A percentile compares a stretch with the other conserved stretches of the same genome.
Evolutionary conservation across 1,139 yeast genomes (phyloP).

Genomic region (Candida sp.): DNA sequence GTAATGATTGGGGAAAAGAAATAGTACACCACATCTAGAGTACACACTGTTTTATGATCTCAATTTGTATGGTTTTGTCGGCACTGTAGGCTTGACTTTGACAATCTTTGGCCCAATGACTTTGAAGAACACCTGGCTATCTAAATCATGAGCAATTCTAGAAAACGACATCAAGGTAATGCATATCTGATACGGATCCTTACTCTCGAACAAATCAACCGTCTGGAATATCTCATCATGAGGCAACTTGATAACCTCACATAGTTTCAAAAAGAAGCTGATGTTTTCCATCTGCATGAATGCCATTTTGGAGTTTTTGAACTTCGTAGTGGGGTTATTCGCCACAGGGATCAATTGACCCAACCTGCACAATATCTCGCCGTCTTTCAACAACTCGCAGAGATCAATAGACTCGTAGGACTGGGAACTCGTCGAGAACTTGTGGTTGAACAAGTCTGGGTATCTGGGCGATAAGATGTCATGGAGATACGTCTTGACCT

Average conservation of each 20-base stretch:
- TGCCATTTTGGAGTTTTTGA: constrained; percentile 74
- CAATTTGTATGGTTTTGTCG: constrained; percentile 35
- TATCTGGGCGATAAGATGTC: constrained; percentile 12
- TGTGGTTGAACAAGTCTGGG: constrained; percentile 13
- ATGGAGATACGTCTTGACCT: constrained; percentile 56
- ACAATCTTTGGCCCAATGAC: constrained; percentile 42
- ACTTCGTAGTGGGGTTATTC: constrained; percentile 46
- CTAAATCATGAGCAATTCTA: constrained; percentile 44
- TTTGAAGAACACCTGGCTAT: constrained; percentile 29
- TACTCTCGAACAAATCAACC: constrained; percentile 72
- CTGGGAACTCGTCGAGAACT: constrained; percentile 9
- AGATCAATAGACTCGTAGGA: constrained; percentile 6
- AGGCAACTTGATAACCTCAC: constrained; percentile 70
- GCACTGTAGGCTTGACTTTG: constrained; percentile 40
- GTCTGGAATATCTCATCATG: constrained; percentile 88
- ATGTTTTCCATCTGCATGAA: constrained; percentile 92
- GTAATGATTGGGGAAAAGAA: constrained; percentile 4
- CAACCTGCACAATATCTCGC: constrained; percentile 62
- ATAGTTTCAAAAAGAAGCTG: constrained; percentile 66
- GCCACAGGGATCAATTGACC: constrained; percentile 41
- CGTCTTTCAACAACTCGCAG: constrained; percentile 62
- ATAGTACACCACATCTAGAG: neutral
- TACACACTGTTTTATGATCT: constrained; percentile 11
- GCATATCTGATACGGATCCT: constrained; percentile 80
- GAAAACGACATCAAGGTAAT: constrained; percentile 78